Evolutionary conservation across 163 green algal genomes (phyloP).

Genomic region (Smithsoniella earleae): DNA sequence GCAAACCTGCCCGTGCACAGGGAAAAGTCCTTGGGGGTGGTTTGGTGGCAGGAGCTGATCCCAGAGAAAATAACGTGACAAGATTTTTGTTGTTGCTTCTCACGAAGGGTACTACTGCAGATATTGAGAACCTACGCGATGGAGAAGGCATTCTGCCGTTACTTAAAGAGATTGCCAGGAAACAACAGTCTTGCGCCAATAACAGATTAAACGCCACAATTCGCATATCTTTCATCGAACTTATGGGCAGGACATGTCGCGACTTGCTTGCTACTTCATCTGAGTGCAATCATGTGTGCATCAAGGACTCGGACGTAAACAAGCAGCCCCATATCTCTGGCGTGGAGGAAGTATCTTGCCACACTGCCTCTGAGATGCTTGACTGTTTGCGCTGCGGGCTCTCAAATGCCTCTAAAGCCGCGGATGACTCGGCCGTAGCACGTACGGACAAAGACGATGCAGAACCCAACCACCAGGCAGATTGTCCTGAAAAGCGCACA

Average conservation of each 20-base stretch:
- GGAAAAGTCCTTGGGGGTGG: too few relatives aligned
- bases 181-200: conserved; percentile 5
- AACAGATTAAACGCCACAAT: neutral
- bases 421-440: neutral
- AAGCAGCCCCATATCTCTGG: conserved; percentile 14
- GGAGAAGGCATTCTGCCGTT: too few relatives aligned
- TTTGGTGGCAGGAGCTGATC: too few relatives aligned
- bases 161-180: too few relatives aligned
- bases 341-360: neutral
- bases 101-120: too few relatives aligned
- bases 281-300: neutral
- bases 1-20: too few relatives aligned
- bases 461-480: neutral
- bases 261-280: neutral
- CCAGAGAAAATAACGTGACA: too few relatives aligned
- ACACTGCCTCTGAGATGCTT: neutral
- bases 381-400: neutral
- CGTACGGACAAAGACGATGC: neutral
- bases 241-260: neutral
- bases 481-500: neutral
- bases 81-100: too few relatives aligned
- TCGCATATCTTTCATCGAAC: neutral
- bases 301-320: neutral
- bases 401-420: neutral
- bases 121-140: too few relatives aligned